phyloP scores from a whole-genome alignment of 2,329 filamentous ascomycete genomes.

The Ascochyta rabiei region DNA sequence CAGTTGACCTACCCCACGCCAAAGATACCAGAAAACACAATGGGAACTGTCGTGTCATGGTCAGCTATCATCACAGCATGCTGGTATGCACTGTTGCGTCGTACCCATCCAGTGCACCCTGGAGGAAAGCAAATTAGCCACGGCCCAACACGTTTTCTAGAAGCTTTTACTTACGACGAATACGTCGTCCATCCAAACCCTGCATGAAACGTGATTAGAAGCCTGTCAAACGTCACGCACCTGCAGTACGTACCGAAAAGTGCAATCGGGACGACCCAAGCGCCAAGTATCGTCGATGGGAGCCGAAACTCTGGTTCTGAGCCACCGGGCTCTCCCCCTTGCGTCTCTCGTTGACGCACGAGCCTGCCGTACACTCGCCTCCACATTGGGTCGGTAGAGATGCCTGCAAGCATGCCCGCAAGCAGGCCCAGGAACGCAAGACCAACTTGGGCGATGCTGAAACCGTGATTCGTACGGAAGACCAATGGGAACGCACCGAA shows the following conservation, averaged over 20 bases:
- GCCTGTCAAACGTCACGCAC: constrained; percentile 28
- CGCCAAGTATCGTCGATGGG: constrained; percentile 70
- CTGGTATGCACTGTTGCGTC: constrained; percentile 29
- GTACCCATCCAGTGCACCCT: constrained; percentile 59
- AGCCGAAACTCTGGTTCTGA: constrained; percentile 88
- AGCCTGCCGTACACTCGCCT: constrained; percentile 64
- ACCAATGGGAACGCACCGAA: constrained; percentile 79
- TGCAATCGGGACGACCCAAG: constrained; percentile 76
- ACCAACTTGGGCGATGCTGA: constrained; percentile 81
- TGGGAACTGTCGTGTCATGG: constrained; percentile 52
- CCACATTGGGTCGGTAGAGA: constrained; percentile 71
- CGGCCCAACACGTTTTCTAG: constrained; percentile 56
- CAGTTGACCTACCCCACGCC: constrained; percentile 49
- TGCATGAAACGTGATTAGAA: constrained; percentile 43
- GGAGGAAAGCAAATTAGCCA: constrained; percentile 37
- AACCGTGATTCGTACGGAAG: constrained; percentile 74
- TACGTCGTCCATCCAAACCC: constrained; percentile 85
- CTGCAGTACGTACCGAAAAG: constrained; percentile 69
- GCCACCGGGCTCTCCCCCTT: constrained; percentile 60
- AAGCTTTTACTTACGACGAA: constrained; percentile 70
- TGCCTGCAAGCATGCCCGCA: constrained; percentile 69
- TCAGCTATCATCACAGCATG: constrained; percentile 41
- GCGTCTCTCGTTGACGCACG: constrained; percentile 58
- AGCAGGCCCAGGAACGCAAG: constrained; percentile 72
- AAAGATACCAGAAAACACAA: constrained; percentile 56